Evolutionary conservation across 228 moss, liverwort and hornwort species (phyloP).

Genomic region (Sphagnum magellanicum): DNA sequence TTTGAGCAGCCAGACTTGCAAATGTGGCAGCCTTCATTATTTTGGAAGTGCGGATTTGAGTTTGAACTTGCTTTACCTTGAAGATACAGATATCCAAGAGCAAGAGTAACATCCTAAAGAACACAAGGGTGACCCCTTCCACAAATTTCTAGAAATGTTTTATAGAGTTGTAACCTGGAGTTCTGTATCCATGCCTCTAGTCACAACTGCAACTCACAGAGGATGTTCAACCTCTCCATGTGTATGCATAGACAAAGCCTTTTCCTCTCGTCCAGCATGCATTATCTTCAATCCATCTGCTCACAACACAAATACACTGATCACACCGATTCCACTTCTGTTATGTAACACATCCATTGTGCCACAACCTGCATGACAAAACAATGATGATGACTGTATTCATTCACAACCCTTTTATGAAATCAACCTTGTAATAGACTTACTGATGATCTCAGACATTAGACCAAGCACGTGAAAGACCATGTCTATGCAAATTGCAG

Average conservation of each 20-base stretch:
- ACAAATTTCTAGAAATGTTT: constrained; percentile 26
- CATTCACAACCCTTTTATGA: neutral
- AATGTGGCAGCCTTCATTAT: neutral
- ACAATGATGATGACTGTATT: neutral
- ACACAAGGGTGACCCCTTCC: constrained; percentile 59
- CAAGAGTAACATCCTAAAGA: constrained; percentile 57
- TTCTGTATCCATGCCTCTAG: constrained; percentile 54
- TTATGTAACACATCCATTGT: constrained; percentile 44
- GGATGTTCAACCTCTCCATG: constrained; percentile 40
- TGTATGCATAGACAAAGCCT: constrained; percentile 27
- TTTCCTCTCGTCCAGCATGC: constrained; percentile 38
- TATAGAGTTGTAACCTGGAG: constrained; percentile 53
- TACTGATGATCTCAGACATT: neutral
- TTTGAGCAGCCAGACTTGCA: neutral
- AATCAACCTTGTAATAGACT: neutral
- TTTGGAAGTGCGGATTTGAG: neutral
- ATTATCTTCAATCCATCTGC: constrained; percentile 34
- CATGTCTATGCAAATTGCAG: neutral
- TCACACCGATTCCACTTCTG: constrained; percentile 28
- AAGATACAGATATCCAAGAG: constrained; percentile 55
- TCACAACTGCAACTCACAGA: constrained; percentile 46
- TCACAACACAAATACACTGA: constrained; percentile 40
- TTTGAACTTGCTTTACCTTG: constrained; percentile 21
- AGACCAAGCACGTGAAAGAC: too few species aligned
- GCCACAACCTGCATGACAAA: constrained; percentile 30